A percentile compares a stretch with the other conserved stretches of the same genome.
These are phyloP conservation scores for Lachancea dasiensis DNA, from an alignment of 805 yeast genomes.

Conservation along the genomic window DNA sequence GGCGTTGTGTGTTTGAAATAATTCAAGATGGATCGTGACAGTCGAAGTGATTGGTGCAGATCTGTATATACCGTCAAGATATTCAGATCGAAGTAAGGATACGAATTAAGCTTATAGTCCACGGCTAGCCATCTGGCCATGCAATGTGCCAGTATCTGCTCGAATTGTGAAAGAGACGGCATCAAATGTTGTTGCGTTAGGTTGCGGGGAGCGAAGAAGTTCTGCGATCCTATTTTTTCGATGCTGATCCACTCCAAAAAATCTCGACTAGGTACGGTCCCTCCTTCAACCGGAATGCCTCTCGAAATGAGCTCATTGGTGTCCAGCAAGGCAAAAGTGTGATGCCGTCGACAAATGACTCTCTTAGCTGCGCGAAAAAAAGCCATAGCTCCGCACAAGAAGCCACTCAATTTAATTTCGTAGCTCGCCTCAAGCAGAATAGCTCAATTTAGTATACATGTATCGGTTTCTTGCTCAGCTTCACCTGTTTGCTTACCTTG, in stretches of 20 bases:
- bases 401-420: too few species aligned
- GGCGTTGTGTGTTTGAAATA: slow-evolving; percentile 18
- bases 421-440: too few species aligned
- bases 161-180: slow-evolving; percentile 5
- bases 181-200: background rate
- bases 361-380: background rate
- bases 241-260: slow-evolving; percentile 9
- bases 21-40: slow-evolving; percentile 17
- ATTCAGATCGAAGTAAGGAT: slow-evolving; percentile 62
- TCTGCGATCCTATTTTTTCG: background rate
- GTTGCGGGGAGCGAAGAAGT: slow-evolving; percentile 8
- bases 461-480: too few species aligned
- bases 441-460: too few species aligned
- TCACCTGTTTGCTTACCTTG: too few species aligned
- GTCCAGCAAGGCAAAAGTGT: slow-evolving; percentile 9
- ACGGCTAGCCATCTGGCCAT: slow-evolving; percentile 73
- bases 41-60: slow-evolving; percentile 19
- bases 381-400: too few species aligned
- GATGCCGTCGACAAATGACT: background rate
- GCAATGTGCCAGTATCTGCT: slow-evolving; percentile 20
- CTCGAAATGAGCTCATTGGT: slow-evolving; percentile 6
- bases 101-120: slow-evolving; percentile 60
- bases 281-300: slow-evolving; percentile 10
- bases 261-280: slow-evolving; percentile 8
- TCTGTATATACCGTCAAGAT: slow-evolving; percentile 26